Percentiles rank a stretch among this genome's conserved stretches.
These are phyloP conservation scores for Lophiotrema nucula DNA, from an alignment of 495 filamentous ascomycete species.

Conservation along the genomic window DNA sequence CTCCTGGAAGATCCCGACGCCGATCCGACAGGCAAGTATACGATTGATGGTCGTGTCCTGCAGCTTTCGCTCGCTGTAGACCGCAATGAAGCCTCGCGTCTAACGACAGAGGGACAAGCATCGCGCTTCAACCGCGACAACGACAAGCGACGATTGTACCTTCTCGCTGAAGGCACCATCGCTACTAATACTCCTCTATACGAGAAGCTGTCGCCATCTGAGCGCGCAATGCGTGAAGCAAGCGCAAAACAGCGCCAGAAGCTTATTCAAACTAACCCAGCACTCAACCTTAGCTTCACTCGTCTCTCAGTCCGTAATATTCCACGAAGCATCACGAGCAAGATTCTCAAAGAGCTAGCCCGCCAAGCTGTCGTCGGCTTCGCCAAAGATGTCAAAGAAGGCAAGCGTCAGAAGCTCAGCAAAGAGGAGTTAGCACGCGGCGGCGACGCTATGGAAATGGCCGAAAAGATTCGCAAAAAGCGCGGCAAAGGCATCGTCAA, in stretches of 20 bases:
- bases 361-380: slow-evolving; percentile 90
- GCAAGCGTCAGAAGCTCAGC: slow-evolving; percentile 69
- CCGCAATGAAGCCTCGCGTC: slow-evolving; percentile 69
- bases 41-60: slow-evolving; percentile 81
- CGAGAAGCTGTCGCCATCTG: slow-evolving; percentile 70
- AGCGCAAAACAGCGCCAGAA: slow-evolving; percentile 84
- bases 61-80: slow-evolving; percentile 81
- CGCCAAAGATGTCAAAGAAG: slow-evolving; percentile 79
- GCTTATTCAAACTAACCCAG: slow-evolving; percentile 85
- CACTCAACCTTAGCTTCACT: slow-evolving; percentile 83
- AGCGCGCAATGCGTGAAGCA: slow-evolving; percentile 83
- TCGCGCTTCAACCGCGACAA: slow-evolving; percentile 67
- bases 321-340: slow-evolving; percentile 77
- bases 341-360: slow-evolving; percentile 87
- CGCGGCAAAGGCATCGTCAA: slow-evolving; percentile 91
- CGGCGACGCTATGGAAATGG: slow-evolving; percentile 72
- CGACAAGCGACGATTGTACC: slow-evolving; percentile 89
- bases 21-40: slow-evolving; percentile 79
- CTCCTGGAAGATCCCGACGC: slow-evolving; percentile 77
- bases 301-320: slow-evolving; percentile 94
- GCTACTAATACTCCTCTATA: slow-evolving; percentile 68
- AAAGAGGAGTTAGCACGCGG: slow-evolving; percentile 81
- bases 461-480: slow-evolving; percentile 71
- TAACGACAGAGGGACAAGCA: slow-evolving; percentile 66
- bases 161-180: slow-evolving; percentile 84